A percentile compares a stretch with the other conserved stretches of the same genome.
phyloP scores from a whole-genome alignment of 257 asterid species.

The Scutellaria barbata region DNA sequence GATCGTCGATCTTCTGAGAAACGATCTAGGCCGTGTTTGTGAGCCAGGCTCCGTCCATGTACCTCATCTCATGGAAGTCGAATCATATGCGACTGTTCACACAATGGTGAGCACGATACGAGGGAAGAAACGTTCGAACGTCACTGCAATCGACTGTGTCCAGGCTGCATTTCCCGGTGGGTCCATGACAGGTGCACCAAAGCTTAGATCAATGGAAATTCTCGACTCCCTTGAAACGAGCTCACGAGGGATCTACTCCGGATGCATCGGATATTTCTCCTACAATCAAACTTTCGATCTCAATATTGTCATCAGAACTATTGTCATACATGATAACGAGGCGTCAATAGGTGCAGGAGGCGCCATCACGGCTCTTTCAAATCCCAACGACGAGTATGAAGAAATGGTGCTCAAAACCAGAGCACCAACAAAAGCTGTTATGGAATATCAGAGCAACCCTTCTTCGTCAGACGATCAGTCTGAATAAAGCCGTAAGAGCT shows the following conservation, averaged over 20 bases:
- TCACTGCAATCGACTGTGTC: slow-evolving; percentile 75
- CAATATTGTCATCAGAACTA: slow-evolving; percentile 81
- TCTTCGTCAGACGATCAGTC: background rate
- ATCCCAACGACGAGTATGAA: slow-evolving; percentile 78
- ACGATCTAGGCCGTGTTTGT: slow-evolving; percentile 97
- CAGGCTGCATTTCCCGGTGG: slow-evolving; percentile 98
- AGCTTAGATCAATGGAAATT: slow-evolving; percentile 91
- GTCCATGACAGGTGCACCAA: slow-evolving; percentile 99
- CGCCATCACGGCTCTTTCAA: slow-evolving; percentile 90
- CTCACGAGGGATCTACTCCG: slow-evolving; percentile 92
- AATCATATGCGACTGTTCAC: slow-evolving; percentile 94
- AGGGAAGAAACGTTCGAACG: slow-evolving; percentile 63
- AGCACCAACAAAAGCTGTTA: slow-evolving; percentile 78
- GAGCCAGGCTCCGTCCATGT: slow-evolving; percentile 95
- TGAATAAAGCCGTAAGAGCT: background rate
- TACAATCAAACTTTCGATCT: slow-evolving; percentile 93
- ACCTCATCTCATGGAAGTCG: slow-evolving; percentile 93
- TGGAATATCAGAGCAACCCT: slow-evolving; percentile 41
- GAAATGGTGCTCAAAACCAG: slow-evolving; percentile 87
- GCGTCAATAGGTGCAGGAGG: slow-evolving; percentile 96
- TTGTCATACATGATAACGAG: slow-evolving; percentile 72
- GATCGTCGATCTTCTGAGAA: slow-evolving; percentile 96
- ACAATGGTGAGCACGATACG: slow-evolving; percentile 95
- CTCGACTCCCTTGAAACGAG: slow-evolving; percentile 82
- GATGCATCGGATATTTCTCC: slow-evolving; percentile 90